A percentile compares a stretch with the other conserved stretches of the same genome.
Evolutionary conservation across 306 rosid genomes (phyloP).

Genomic region (Comarum palustre): DNA sequence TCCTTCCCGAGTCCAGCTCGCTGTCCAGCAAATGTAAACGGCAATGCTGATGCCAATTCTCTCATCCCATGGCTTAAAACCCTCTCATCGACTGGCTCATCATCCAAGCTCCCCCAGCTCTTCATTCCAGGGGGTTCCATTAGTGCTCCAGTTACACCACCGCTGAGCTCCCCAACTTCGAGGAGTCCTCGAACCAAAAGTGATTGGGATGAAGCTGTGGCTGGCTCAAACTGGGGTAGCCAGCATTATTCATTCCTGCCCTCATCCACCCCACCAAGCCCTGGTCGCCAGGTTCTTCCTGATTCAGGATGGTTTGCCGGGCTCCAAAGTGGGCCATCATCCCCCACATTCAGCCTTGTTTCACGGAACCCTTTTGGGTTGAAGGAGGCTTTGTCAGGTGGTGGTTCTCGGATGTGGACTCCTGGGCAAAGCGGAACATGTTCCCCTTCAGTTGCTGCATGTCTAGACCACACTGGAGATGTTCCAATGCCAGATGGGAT

Average conservation of each 20-base stretch:
- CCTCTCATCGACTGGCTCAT: constrained; percentile 51
- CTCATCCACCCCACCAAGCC: constrained; percentile 61
- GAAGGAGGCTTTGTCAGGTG: constrained; percentile 41
- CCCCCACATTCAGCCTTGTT: constrained; percentile 60
- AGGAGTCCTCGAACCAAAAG: constrained; percentile 46
- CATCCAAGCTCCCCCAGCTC: constrained; percentile 48
- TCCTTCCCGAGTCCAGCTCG: constrained; percentile 59
- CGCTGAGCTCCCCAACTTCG: constrained; percentile 58
- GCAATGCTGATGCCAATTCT: constrained; percentile 50
- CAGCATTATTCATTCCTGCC: constrained; percentile 44
- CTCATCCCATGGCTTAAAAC: constrained; percentile 66
- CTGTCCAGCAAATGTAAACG: constrained; percentile 37
- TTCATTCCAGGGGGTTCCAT: constrained; percentile 49
- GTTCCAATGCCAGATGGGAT: constrained; percentile 59
- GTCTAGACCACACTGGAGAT: constrained; percentile 38
- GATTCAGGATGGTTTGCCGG: constrained; percentile 54
- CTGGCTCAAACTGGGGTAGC: constrained; percentile 41
- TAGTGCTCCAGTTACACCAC: constrained; percentile 67
- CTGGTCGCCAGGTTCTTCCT: constrained; percentile 44
- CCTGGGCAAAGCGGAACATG: constrained; percentile 63
- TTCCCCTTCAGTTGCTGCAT: constrained; percentile 47
- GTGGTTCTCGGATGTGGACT: constrained; percentile 56
- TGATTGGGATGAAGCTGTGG: constrained; percentile 50
- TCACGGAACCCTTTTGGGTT: constrained; percentile 46
- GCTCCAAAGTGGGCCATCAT: constrained; percentile 51